Conservation (phyloP, 2,329 filamentous ascomycete species). For the Talaromyces marneffei region DNA sequence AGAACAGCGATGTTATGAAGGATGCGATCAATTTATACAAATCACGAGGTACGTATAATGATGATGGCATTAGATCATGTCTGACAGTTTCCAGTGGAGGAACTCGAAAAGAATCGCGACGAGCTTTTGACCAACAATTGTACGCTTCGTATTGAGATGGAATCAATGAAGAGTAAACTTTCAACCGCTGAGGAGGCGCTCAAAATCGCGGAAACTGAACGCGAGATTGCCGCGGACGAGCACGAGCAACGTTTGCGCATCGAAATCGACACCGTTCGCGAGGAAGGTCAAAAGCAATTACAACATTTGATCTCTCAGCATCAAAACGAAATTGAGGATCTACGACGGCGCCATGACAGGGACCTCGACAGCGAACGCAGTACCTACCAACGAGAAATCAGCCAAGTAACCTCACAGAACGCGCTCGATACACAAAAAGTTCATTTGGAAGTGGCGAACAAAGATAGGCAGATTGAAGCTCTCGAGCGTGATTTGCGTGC, state of each 20-base stretch:
- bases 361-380: constrained; percentile 59
- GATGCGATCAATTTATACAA: constrained; percentile 71
- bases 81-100: constrained; percentile 41
- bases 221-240: constrained; percentile 49
- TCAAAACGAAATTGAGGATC: constrained; percentile 60
- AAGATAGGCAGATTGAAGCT: constrained; percentile 49
- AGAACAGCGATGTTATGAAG: constrained; percentile 64
- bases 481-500: constrained; percentile 37
- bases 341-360: constrained; percentile 58
- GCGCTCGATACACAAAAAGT: constrained; percentile 35
- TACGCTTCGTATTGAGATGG: constrained; percentile 61
- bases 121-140: constrained; percentile 49
- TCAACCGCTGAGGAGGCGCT: constrained; percentile 44
- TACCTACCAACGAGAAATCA: constrained; percentile 36
- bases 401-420: constrained; percentile 29
- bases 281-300: constrained; percentile 48
- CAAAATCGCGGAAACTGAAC: constrained; percentile 48
- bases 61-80: not conserved
- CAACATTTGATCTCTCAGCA: constrained; percentile 57
- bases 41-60: constrained; percentile 54
- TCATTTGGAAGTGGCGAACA: constrained; percentile 45
- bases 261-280: constrained; percentile 36
- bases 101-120: constrained; percentile 51
- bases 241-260: constrained; percentile 48
- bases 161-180: constrained; percentile 52